Conservation (phyloP, 1,139 yeast species). For the Yamadazyma triangularis region DNA sequence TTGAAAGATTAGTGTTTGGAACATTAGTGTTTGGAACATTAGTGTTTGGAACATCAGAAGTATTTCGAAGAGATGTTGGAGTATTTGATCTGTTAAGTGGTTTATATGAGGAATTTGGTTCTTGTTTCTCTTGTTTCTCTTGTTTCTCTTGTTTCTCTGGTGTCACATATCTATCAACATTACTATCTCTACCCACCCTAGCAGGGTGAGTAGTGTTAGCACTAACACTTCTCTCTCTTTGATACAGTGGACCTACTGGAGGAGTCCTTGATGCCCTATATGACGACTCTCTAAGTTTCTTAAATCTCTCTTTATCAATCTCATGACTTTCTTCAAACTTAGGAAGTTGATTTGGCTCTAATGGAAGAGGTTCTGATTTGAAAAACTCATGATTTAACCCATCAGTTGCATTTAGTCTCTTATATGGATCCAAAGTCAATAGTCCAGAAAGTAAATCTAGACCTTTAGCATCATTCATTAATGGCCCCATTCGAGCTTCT, state of each 20-base stretch:
- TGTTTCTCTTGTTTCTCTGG: background rate
- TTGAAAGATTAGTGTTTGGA: background rate
- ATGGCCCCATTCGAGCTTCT: constrained; percentile 36
- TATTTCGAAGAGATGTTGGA: background rate
- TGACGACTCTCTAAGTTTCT: constrained; percentile 13
- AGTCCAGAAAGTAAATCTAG: constrained; percentile 49
- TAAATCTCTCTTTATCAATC: constrained; percentile 66
- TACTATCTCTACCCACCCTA: no score
- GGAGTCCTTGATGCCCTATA: background rate
- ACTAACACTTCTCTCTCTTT: background rate
- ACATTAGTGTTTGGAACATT: no score
- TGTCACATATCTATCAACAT: background rate
- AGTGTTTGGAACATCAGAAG: no score
- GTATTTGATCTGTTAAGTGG: background rate
- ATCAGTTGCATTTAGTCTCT: constrained; percentile 70
- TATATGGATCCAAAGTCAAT: constrained; percentile 62
- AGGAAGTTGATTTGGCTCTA: constrained; percentile 54
- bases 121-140: background rate
- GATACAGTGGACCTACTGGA: background rate
- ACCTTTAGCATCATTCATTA: constrained; percentile 29
- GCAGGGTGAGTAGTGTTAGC: no score
- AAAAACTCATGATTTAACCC: constrained; percentile 75
- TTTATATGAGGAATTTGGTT: background rate
- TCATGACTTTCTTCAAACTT: constrained; percentile 85
- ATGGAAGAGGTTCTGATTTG: constrained; percentile 58